Base-by-base conservation (phyloP, 371 early-diverging fungal species). In the Saksenaea oblongispora region DNA sequence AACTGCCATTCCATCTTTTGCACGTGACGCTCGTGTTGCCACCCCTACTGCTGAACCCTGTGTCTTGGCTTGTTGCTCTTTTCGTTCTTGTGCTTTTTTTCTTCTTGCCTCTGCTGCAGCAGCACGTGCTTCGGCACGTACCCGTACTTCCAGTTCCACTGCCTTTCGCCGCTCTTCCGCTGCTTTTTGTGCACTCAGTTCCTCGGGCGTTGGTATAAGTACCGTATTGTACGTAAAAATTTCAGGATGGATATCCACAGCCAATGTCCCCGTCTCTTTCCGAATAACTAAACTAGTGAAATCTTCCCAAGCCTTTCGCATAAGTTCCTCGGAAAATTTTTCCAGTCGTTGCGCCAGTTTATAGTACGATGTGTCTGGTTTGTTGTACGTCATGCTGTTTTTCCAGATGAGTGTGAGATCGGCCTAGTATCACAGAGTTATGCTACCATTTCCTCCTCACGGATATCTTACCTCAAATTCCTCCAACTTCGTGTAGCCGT, bases 311-410 rank as follows among this genome's bases (percentile, higher is more conserved):
- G 85, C 84, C 44, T 78, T 66, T 17, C 39, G 58, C 36, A 85
- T 51, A 1, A 83, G 59, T 11, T 71, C 71, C 22, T 71, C 62
- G 1, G 79, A 65, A 11, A 69, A 59, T 47, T 74, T 78, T 34
- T 79, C 64, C 24, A 88, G 61, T 27, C 78, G 67, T 28, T 75
- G 74, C 0, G 95, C 96, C 1, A 88, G 67, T 41, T 85, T 84
- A 65, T 83, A 88, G 67, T 92, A 95, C 3, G 80, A 64, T 0
- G 94, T 94, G 15, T 89, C 87, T 0, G 82, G 72, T 47, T 79
- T 79, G 74, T 95, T 95, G 74, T 94, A 95, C 0, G 80, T 67
- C 81, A 88, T 79, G 44, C 91, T 87, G 74, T 95, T 95, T 17
- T 69, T 64, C 76, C 90, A 92, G 18, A 93, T 91, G 56, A 90